Base-by-base conservation (phyloP, 208 protist species). In the Trypanosoma brucei region DNA sequence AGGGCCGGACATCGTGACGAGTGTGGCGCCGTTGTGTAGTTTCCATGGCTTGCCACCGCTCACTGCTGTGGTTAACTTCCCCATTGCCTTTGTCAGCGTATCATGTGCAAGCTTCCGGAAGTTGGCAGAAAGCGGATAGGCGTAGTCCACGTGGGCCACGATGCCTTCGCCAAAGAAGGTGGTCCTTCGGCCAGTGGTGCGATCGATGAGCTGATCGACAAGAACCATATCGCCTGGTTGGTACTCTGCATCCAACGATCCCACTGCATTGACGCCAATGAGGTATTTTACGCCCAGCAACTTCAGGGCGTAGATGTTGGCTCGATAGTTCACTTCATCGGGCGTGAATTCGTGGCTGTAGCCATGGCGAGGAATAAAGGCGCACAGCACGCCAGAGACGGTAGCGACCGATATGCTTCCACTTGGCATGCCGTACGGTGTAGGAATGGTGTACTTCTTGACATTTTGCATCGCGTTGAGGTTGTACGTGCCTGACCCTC, bases 231-330 rank as follows among this genome's bases (percentile, higher is more conserved):
- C 85, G 50, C 90, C 86, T 0, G 94, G 94, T 6, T 58, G 50
- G 61, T 87, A 90, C 38, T 77, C 56, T 50, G 75, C 76, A 9
- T 86, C 73, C 14, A 98, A 78, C 3, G 85, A 94, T 38, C 94
- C 94, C 9, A 90, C 86, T 36, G 92, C 86, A 68, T 94, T 95
- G 57, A 95, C 80, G 50, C 87, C 73, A 30, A 97, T 39, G 13
- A 97, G 49, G 68, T 95, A 90, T 38, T 77, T 79, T 53, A 90
- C 88, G 31, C 94, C 94, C 13, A 95, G 75, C 46, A 83, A 48
- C 71, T 96, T 96, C 61, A 97, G 55, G 0, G 92, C 94, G 63
- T 79, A 95, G 40, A 98, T 84, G 70, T 98, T 98, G 9, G 94
- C 92, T 35, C 84, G 72, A 76, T 93, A 97, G 70, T 91, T 91